These are phyloP conservation scores for Nannochloropsis salina DNA, from an alignment of 108 stramenopile genomes.

Conservation along the genomic window DNA sequence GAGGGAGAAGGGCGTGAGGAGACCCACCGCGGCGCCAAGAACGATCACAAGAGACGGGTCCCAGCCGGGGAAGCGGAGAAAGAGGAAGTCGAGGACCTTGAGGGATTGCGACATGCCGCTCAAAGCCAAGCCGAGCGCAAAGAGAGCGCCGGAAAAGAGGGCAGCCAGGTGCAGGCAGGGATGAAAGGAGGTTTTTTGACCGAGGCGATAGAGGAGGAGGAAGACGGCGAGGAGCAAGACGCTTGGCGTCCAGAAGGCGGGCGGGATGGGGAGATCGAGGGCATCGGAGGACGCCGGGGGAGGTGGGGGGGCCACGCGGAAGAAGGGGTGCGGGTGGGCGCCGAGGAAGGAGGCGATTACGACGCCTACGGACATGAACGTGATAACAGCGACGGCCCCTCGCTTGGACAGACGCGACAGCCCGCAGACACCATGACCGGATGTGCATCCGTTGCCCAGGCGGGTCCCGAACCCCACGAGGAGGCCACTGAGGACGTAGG, in stretches of 20 bases:
- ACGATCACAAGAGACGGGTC: slow-evolving; percentile 72
- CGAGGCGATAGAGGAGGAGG: neutral
- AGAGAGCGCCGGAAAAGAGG: slow-evolving; percentile 1
- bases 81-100: slow-evolving; percentile 12
- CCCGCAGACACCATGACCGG: slow-evolving; percentile 72
- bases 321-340: neutral
- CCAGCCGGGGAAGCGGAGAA: slow-evolving; percentile 49
- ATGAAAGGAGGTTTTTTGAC: neutral
- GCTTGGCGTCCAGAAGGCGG: neutral
- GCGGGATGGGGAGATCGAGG: neutral
- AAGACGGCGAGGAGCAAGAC: neutral
- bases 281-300: neutral
- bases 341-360: slow-evolving; percentile 15
- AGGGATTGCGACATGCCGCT: neutral
- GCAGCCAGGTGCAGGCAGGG: slow-evolving; percentile 21
- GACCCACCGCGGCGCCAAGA: slow-evolving; percentile 58
- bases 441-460: slow-evolving; percentile 52
- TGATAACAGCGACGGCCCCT: slow-evolving; percentile 62
- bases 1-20: neutral
- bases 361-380: slow-evolving; percentile 68
- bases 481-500: slow-evolving; percentile 36
- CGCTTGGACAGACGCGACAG: slow-evolving; percentile 66
- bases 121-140: slow-evolving; percentile 14
- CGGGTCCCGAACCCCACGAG: slow-evolving; percentile 52
- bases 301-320: neutral